A percentile compares a stretch with the other conserved stretches of the same genome.
phyloP scores from a whole-genome alignment of 352 stramenopile species.

The Aphanomyces astaci region DNA sequence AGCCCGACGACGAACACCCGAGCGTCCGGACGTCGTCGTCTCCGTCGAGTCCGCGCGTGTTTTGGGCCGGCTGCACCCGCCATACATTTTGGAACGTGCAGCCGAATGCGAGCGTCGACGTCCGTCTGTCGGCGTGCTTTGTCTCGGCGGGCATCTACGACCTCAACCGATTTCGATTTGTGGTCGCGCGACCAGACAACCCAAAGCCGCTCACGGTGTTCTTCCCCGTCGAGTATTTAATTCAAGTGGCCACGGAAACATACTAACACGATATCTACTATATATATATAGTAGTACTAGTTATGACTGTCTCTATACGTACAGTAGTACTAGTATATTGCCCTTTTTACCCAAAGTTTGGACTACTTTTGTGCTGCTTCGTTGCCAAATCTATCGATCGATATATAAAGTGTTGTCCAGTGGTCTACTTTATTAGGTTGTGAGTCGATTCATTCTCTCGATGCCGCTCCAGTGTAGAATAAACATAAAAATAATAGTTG shows the following conservation, averaged over 20 bases:
- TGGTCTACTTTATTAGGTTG: too few relatives aligned
- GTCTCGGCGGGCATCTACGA: conserved; percentile 66
- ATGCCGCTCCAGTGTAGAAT: too few relatives aligned
- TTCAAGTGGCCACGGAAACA: conserved; percentile 39
- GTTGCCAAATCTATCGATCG: too few relatives aligned
- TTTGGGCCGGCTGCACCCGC: conserved; percentile 71
- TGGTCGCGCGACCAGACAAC: conserved; percentile 10
- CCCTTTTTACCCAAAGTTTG: too few relatives aligned
- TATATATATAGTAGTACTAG: too few relatives aligned
- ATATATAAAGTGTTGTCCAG: too few relatives aligned
- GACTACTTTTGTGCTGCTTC: too few relatives aligned
- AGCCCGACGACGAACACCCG: conserved; percentile 53
- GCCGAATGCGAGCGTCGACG: conserved; percentile 35
- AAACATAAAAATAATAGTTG: too few relatives aligned
- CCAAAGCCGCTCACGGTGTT: conserved; percentile 36
- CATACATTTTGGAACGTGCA: conserved; percentile 51
- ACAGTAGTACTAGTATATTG: too few relatives aligned
- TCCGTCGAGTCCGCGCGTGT: conserved; percentile 49
- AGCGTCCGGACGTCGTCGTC: conserved; percentile 23
- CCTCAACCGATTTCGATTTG: conserved; percentile 43
- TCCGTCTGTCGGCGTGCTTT: conserved; percentile 70
- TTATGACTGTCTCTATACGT: too few relatives aligned
- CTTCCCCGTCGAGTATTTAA: conserved; percentile 67
- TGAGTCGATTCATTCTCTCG: too few relatives aligned
- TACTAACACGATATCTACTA: too few relatives aligned